A percentile compares a stretch with the other conserved stretches of the same genome.
Conservation (phyloP, 140 eudicot species). For the Flaveria floridana region DNA sequence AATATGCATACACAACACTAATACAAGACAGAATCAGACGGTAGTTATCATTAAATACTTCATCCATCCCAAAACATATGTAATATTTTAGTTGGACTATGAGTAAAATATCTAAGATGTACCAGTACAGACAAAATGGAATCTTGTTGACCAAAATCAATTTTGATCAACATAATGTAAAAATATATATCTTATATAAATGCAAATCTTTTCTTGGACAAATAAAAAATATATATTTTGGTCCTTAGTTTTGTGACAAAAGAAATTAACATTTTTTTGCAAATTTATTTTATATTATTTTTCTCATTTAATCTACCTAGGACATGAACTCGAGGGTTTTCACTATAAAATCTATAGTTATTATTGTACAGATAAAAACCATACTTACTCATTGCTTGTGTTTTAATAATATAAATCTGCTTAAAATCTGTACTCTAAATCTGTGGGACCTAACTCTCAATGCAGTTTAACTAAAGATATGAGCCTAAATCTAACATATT, state of each 20-base stretch:
- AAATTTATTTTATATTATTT: no score
- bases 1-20: not conserved
- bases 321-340: not conserved
- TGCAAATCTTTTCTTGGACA: slow-evolving; percentile 4
- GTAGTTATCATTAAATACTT: not conserved
- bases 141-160: slow-evolving; percentile 12
- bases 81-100: not conserved
- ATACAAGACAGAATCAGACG: not conserved
- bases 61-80: not conserved
- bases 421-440: not conserved
- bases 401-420: not conserved
- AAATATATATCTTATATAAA: not conserved
- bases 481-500: not conserved
- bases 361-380: not conserved
- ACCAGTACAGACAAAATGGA: not conserved
- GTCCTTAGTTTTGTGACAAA: not conserved
- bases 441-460: not conserved
- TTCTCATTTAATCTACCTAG: not conserved
- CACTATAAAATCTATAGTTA: not conserved
- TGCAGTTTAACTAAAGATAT: not conserved
- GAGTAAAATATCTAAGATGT: not conserved
- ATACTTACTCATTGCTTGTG: not conserved
- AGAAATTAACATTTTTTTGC: no score
- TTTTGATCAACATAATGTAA: not conserved
- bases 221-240: not conserved